Evolutionary conservation across 2,329 filamentous ascomycete species (phyloP).

Genomic region (Pseudogymnoascus sp.): DNA sequence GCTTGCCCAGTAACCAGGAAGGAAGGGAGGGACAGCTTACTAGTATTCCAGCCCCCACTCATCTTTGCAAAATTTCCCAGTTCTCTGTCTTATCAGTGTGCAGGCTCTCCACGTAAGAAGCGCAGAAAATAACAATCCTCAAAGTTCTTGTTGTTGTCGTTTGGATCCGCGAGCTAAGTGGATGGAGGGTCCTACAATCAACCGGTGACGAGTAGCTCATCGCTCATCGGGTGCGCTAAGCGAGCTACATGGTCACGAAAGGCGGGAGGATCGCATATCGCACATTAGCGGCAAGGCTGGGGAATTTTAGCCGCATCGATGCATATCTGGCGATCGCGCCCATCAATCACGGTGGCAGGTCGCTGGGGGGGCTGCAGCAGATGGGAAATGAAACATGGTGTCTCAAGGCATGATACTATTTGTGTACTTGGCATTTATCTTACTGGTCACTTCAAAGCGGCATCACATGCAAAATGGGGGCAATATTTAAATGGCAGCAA

Average conservation of each 20-base stretch:
- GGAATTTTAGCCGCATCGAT: not conserved
- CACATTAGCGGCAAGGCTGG: not conserved
- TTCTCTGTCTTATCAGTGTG: not conserved
- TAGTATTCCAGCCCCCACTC: constrained; percentile 88
- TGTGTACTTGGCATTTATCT: not conserved
- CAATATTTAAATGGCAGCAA: not conserved
- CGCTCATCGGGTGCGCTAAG: not conserved
- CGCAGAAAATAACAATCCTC: not conserved
- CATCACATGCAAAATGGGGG: not conserved
- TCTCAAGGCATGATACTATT: not conserved
- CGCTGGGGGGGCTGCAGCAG: not conserved
- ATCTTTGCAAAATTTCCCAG: constrained; percentile 32
- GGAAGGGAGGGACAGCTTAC: constrained; percentile 13
- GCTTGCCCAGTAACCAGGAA: not conserved
- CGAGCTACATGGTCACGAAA: not conserved
- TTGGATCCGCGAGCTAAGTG: not conserved
- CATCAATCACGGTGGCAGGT: not conserved
- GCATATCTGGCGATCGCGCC: not conserved
- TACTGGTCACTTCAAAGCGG: not conserved
- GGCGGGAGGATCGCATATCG: not conserved
- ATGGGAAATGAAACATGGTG: not conserved
- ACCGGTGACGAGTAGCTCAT: not conserved
- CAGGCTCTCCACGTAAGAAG: not conserved
- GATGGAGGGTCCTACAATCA: not conserved
- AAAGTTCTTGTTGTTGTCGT: not conserved